Percentiles rank a stretch among this genome's conserved stretches.
These are phyloP conservation scores for Cyberlindnera petersonii DNA, from an alignment of 805 yeast genomes.

Conservation along the genomic window DNA sequence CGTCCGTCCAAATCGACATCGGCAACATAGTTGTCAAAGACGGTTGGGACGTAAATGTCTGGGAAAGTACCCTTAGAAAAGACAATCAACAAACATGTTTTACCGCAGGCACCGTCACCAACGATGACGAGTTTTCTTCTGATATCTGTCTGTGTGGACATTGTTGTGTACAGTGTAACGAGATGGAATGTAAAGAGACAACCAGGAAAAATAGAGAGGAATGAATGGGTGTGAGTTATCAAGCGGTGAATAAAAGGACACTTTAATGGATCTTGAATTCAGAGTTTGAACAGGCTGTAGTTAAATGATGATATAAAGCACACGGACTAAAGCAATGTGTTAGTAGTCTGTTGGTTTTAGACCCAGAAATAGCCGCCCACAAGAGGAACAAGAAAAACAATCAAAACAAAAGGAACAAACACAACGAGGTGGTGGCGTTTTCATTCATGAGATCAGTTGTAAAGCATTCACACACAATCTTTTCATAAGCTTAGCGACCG, in stretches of 20 bases:
- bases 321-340: constrained; percentile 1
- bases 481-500: too few species aligned
- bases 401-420: too few species aligned
- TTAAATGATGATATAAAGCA: neutral
- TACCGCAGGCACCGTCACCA: constrained; percentile 98
- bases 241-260: neutral
- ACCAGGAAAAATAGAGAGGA: neutral
- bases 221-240: neutral
- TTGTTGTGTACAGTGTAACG: constrained; percentile 8
- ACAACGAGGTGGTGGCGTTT: too few species aligned
- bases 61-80: constrained; percentile 89
- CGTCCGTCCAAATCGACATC: constrained; percentile 91
- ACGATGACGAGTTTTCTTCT: constrained; percentile 88
- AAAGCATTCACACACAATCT: too few species aligned
- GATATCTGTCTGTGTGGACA: constrained; percentile 31
- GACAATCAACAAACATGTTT: constrained; percentile 84
- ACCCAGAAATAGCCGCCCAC: too few species aligned
- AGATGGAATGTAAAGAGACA: neutral
- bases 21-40: constrained; percentile 95
- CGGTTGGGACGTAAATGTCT: constrained; percentile 93
- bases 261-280: too few species aligned
- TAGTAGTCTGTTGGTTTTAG: too few species aligned
- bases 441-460: too few species aligned
- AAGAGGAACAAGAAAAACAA: too few species aligned
- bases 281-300: neutral